Base-by-base conservation (phyloP, 2,329 filamentous ascomycete genomes). In the Arthroderma uncinatum region DNA sequence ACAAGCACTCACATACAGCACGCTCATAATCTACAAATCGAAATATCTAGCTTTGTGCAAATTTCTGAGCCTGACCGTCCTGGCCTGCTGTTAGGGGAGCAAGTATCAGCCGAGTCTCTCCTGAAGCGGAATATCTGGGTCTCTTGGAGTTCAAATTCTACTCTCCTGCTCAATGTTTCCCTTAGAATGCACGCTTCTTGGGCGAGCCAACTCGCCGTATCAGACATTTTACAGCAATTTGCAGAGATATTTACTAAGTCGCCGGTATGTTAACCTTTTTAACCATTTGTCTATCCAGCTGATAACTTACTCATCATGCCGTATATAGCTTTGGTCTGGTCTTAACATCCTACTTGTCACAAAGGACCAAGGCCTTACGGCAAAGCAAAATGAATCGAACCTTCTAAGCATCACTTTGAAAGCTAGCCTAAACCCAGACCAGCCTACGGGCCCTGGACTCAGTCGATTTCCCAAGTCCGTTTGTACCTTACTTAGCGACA, bases 311-410 rank as follows among this genome's bases (percentile, higher is more conserved):
- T 2, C 16, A 4, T 16, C 48, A n/a, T 50, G 39, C 36, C 7
- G 56, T 10, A 36, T 44, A 33, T 57, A 73, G 70, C 56, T 68
- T 33, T 73, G 70, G 70, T 53, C 63, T 1, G 63, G 68, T 25
- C 58, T 30, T 30, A 30, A 30, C 28, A 3, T 71, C 59, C 33
- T 58, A 44, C 6, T 14, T 40, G 34, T 23, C 10, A 52, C 23
- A 19, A 21, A 23, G n/a, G 2, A 37, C 14, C 25, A 55, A 28
- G 33, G 37, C 30, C 4, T 23, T 42, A n/a, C 19, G 9, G 30
- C 28, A 16, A 55, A 12, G 9, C 8, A 47, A 9, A 10, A 28
- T 16, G 21, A 33, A 19, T 12, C 28, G 2, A 33, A 44, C 16
- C 21, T 30, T 2, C 25, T 58, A 19, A 53, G 44, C 30, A 42